Evolutionary conservation across 2,329 filamentous ascomycete species (phyloP).

Genomic region (Claviceps quebecensis): DNA sequence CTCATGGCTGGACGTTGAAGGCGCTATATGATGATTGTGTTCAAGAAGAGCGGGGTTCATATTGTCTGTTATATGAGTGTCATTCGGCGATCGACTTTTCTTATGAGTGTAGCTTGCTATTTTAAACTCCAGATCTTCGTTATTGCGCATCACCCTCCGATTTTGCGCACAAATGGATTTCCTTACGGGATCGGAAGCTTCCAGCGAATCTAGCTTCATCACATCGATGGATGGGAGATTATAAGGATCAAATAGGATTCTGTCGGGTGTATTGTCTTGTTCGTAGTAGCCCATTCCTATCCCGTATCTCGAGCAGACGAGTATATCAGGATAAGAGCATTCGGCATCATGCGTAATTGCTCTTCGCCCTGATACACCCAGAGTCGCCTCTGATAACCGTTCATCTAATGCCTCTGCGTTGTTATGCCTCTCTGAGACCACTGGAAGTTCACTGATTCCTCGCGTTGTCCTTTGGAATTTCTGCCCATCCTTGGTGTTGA

Average conservation of each 20-base stretch:
- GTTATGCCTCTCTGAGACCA: background rate
- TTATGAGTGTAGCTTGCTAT: slow-evolving; percentile 29
- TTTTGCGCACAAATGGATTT: slow-evolving; percentile 40
- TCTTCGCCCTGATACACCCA: background rate
- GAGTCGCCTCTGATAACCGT: background rate
- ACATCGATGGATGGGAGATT: slow-evolving; percentile 35
- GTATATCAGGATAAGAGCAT: slow-evolving; percentile 34
- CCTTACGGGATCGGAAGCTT: slow-evolving; percentile 40
- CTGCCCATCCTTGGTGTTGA: background rate
- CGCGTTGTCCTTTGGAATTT: background rate
- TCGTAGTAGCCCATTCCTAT: slow-evolving; percentile 49
- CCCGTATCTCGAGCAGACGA: slow-evolving; percentile 30
- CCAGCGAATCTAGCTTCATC: slow-evolving; percentile 27
- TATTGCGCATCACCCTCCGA: slow-evolving; percentile 36
- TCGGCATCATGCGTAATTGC: slow-evolving; percentile 10
- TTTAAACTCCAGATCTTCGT: slow-evolving; percentile 40
- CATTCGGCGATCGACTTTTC: slow-evolving; percentile 20
- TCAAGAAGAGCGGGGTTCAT: slow-evolving; percentile 41
- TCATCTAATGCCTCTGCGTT: background rate
- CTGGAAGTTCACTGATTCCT: background rate
- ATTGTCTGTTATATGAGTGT: slow-evolving; percentile 21
- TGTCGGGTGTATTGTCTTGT: slow-evolving; percentile 41
- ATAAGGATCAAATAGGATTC: slow-evolving; percentile 46
- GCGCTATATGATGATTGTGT: slow-evolving; percentile 1
- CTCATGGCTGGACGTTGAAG: background rate